These are phyloP conservation scores for Sporothrix curviconia DNA, from an alignment of 2,329 filamentous ascomycete species.

Conservation along the genomic window DNA sequence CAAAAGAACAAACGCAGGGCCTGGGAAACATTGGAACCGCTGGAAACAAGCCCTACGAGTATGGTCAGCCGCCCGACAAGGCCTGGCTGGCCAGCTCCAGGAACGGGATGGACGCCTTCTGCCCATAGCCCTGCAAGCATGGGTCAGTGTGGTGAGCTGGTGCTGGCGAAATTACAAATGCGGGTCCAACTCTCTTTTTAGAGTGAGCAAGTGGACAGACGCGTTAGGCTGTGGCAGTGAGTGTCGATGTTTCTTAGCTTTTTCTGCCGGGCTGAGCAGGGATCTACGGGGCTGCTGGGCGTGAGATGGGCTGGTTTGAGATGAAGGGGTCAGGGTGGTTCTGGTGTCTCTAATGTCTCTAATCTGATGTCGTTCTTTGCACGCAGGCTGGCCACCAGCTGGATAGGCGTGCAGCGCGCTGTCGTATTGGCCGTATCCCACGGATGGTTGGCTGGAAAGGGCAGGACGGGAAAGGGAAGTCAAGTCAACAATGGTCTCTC, in stretches of 20 bases:
- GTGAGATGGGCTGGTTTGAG: not conserved
- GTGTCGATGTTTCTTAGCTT: not conserved
- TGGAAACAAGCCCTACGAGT: not conserved
- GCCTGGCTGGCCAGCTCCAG: too few species aligned
- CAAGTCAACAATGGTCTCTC: too few species aligned
- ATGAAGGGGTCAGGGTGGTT: not conserved
- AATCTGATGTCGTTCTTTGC: too few species aligned
- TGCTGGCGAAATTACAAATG: constrained; percentile 9
- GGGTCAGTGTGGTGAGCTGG: not conserved
- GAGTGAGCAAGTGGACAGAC: too few species aligned
- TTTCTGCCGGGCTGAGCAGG: not conserved
- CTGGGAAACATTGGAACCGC: not conserved
- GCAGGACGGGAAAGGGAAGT: too few species aligned
- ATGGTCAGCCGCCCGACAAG: not conserved
- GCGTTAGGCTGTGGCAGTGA: not conserved
- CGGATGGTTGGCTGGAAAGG: too few species aligned
- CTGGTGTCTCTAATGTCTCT: not conserved
- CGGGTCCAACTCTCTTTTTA: not conserved
- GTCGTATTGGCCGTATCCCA: too few species aligned
- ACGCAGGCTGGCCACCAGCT: too few species aligned
- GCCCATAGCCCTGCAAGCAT: constrained; percentile 1
- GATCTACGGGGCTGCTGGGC: not conserved
- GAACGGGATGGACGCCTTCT: not conserved
- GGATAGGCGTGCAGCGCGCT: too few species aligned
- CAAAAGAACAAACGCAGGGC: not conserved